These are phyloP conservation scores for Entophlyctis luteolus DNA, from an alignment of 192 early-diverging fungal genomes.

Conservation along the genomic window DNA sequence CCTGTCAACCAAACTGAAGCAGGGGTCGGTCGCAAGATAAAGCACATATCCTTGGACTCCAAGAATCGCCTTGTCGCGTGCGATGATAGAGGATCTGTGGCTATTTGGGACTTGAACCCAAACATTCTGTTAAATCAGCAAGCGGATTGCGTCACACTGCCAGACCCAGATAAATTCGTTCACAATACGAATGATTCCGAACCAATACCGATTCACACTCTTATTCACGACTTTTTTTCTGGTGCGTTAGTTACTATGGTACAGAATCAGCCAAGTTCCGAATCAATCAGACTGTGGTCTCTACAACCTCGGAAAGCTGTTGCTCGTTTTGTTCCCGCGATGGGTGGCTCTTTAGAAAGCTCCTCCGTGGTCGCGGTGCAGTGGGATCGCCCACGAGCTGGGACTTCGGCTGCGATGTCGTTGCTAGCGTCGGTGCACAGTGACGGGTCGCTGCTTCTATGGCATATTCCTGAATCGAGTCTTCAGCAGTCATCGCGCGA, in stretches of 20 bases:
- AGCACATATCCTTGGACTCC: slow-evolving; percentile 5
- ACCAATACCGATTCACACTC: slow-evolving; percentile 2
- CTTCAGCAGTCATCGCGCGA: background rate
- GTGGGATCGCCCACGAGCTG: slow-evolving; percentile 14
- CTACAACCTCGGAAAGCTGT: background rate
- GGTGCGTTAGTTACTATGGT: background rate
- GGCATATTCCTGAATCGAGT: slow-evolving; percentile 18
- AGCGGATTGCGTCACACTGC: background rate
- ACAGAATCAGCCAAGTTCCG: background rate
- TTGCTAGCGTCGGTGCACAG: slow-evolving; percentile 4
- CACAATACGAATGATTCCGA: background rate
- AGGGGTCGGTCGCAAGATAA: background rate
- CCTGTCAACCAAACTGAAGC: background rate
- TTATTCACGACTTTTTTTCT: background rate
- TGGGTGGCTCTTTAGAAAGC: background rate
- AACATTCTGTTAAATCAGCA: background rate
- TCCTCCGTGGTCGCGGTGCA: background rate
- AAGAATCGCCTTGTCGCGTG: slow-evolving; percentile 17
- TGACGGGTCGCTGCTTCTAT: background rate
- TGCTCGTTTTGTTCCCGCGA: background rate
- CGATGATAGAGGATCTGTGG: background rate
- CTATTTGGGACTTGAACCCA: slow-evolving; percentile 14
- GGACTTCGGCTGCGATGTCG: background rate
- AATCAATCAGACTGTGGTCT: background rate
- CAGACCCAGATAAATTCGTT: background rate